These are phyloP conservation scores for Cladosporium velox DNA, from an alignment of 2,329 filamentous ascomycete genomes.

Conservation along the genomic window DNA sequence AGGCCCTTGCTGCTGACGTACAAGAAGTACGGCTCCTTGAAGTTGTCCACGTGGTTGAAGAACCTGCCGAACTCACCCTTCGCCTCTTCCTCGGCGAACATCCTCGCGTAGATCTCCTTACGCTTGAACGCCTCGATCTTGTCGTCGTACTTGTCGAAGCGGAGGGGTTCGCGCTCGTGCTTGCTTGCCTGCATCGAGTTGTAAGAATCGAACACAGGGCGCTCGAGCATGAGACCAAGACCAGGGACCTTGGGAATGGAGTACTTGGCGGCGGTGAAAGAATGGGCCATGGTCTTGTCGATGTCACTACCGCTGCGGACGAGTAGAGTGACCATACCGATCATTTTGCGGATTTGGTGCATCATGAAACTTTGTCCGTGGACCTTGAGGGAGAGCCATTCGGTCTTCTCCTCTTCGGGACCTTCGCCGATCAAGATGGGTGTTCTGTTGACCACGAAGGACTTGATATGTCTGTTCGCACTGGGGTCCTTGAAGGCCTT, in stretches of 20 bases:
- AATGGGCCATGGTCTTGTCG: constrained; percentile 68
- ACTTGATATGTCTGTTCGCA: constrained; percentile 87
- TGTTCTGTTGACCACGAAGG: constrained; percentile 73
- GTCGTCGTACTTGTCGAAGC: constrained; percentile 75
- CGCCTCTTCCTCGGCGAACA: constrained; percentile 85
- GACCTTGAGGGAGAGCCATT: constrained; percentile 94
- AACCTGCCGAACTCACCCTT: constrained; percentile 65
- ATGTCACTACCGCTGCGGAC: constrained; percentile 77
- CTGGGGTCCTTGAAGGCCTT: constrained; percentile 81
- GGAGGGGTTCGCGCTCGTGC: constrained; percentile 67
- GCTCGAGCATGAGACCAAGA: constrained; percentile 81
- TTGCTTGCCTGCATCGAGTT: constrained; percentile 70
- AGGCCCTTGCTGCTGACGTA: constrained; percentile 53
- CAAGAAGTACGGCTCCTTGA: constrained; percentile 51
- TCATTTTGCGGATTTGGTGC: constrained; percentile 99
- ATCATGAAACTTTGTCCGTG: constrained; percentile 99
- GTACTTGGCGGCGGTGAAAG: constrained; percentile 70
- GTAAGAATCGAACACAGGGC: constrained; percentile 88
- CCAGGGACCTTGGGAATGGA: constrained; percentile 93
- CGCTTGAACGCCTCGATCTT: constrained; percentile 89
- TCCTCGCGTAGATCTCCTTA: constrained; percentile 84
- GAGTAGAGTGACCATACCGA: constrained; percentile 83
- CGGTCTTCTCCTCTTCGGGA: constrained; percentile 60
- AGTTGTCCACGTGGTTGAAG: constrained; percentile 55
- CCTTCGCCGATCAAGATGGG: constrained; percentile 52